Percentiles rank a stretch among this genome's conserved stretches.
phyloP scores from a whole-genome alignment of 805 yeast species.

The Yamadazyma insecticola region DNA sequence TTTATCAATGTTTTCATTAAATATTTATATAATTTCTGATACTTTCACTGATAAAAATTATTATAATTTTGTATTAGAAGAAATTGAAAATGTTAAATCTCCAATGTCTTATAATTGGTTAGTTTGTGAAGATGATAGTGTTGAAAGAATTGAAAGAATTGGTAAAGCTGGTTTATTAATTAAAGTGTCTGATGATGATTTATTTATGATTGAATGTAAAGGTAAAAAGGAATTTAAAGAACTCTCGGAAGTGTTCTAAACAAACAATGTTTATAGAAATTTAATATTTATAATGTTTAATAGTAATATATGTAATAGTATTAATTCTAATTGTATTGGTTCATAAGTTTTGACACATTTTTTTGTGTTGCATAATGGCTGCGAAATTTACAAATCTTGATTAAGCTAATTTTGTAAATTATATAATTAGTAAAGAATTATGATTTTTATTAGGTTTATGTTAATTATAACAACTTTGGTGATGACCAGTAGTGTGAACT shows the following conservation, averaged over 20 bases:
- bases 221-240: conserved; percentile 36
- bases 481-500: too few relatives aligned
- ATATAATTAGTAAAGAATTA: too few relatives aligned
- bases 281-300: too few relatives aligned
- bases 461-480: not conserved
- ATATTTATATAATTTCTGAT: conserved; percentile 26
- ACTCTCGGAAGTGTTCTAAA: conserved; percentile 12
- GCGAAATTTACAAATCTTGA: too few relatives aligned
- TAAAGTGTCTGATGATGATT: conserved; percentile 22
- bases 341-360: too few relatives aligned
- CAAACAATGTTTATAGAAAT: too few relatives aligned
- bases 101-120: conserved; percentile 24
- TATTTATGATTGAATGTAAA: conserved; percentile 41
- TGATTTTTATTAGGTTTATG: not conserved
- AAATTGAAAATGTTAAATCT: conserved; percentile 10
- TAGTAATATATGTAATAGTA: too few relatives aligned
- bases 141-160: conserved; percentile 27
- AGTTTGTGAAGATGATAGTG: conserved; percentile 25
- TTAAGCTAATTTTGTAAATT: too few relatives aligned
- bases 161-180: conserved; percentile 42
- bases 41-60: conserved; percentile 17
- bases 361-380: conserved; percentile 3
- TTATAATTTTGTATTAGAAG: conserved; percentile 24
- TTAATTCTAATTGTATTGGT: too few relatives aligned
- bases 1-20: conserved; percentile 34